Conservation (phyloP, 768 basidiomycete genomes). For the Serendipita vermifera region DNA sequence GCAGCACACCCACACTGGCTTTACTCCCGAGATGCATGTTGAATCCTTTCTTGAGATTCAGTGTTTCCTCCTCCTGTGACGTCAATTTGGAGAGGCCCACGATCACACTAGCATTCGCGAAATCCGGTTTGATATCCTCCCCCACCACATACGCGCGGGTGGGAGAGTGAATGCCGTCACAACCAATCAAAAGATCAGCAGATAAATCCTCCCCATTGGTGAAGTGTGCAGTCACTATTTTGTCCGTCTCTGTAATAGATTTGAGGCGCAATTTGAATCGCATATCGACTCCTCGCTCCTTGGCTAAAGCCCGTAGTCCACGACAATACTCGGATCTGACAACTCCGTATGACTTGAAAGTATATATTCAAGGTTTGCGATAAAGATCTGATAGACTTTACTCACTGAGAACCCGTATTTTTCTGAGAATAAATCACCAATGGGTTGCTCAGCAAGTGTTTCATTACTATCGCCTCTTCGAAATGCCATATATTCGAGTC, state of each 20-base stretch:
- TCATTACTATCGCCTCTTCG: neutral
- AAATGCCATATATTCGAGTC: neutral
- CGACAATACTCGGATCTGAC: neutral
- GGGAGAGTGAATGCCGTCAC: conserved; percentile 33
- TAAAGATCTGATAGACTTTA: neutral
- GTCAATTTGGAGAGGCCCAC: neutral
- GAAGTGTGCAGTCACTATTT: conserved; percentile 25
- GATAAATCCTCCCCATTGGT: conserved; percentile 26
- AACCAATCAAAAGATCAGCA: conserved; percentile 31
- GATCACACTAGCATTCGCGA: conserved; percentile 31
- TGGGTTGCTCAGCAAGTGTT: neutral
- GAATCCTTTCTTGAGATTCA: neutral
- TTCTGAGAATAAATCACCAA: neutral
- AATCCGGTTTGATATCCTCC: conserved; percentile 23
- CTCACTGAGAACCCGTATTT: neutral
- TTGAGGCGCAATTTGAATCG: conserved; percentile 16
- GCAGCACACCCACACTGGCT: conserved; percentile 26
- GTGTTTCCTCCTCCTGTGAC: neutral
- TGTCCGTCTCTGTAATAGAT: conserved; percentile 22
- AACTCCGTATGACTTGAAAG: neutral
- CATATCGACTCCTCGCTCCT: neutral
- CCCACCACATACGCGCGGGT: conserved; percentile 30
- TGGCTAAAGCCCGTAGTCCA: neutral
- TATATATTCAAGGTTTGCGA: neutral
- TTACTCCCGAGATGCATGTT: neutral